Conservation (phyloP, 768 basidiomycete genomes). For the Megacollybia marginata region DNA sequence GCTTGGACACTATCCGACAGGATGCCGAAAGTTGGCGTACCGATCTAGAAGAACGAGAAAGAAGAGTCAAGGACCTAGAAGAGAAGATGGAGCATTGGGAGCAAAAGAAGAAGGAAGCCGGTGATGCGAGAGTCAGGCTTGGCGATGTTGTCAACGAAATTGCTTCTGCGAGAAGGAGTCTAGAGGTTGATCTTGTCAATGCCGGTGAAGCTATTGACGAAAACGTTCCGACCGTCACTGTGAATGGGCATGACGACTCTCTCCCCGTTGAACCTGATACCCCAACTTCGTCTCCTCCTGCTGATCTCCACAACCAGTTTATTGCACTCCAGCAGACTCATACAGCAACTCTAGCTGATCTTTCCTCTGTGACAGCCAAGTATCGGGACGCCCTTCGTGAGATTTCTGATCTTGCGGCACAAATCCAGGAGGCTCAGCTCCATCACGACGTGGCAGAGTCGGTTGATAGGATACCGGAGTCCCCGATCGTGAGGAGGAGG, state of each 20-base stretch:
- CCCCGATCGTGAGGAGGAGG: constrained; percentile 43
- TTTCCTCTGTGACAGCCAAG: constrained; percentile 71
- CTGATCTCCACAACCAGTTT: constrained; percentile 52
- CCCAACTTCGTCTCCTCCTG: constrained; percentile 18
- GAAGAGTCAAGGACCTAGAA: constrained; percentile 69
- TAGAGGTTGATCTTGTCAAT: constrained; percentile 43
- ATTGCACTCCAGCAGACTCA: constrained; percentile 75
- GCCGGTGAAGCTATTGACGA: constrained; percentile 11
- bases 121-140: constrained; percentile 58
- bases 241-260: constrained; percentile 3
- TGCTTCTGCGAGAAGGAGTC: constrained; percentile 56
- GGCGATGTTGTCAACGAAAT: constrained; percentile 65
- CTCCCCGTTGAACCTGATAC: constrained; percentile 19
- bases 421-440: constrained; percentile 82
- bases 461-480: constrained; percentile 18
- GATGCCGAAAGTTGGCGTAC: constrained; percentile 79
- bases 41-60: constrained; percentile 81
- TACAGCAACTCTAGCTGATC: constrained; percentile 69
- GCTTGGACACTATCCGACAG: constrained; percentile 58
- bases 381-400: constrained; percentile 86
- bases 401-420: constrained; percentile 89
- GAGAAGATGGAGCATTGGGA: constrained; percentile 75
- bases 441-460: constrained; percentile 29
- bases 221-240: background rate
- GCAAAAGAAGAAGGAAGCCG: constrained; percentile 58